Evolutionary conservation across 768 basidiomycete genomes (phyloP).

Genomic region (Calocera cornea): DNA sequence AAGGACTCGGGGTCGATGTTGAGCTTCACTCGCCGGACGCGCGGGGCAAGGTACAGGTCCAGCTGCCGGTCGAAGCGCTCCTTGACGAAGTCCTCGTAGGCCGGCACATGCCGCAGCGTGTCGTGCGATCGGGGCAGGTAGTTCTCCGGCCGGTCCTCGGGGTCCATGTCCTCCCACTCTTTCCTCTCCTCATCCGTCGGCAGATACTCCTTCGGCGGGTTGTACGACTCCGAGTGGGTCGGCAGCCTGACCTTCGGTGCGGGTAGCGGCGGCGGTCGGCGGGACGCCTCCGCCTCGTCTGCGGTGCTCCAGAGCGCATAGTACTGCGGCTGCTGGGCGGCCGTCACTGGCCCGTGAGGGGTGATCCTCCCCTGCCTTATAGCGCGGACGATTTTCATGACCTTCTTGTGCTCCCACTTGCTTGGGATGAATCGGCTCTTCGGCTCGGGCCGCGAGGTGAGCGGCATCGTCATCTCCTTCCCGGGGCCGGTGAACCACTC

Average conservation of each 20-base stretch:
- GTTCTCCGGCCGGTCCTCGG: conserved; percentile 79
- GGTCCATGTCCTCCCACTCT: conserved; percentile 69
- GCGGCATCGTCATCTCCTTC: conserved; percentile 87
- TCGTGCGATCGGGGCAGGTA: conserved; percentile 79
- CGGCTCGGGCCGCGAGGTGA: conserved; percentile 83
- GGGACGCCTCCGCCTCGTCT: conserved; percentile 39
- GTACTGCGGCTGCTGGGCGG: conserved; percentile 48
- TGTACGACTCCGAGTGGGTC: conserved; percentile 92
- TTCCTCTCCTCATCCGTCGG: conserved; percentile 69
- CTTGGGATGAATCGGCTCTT: conserved; percentile 94
- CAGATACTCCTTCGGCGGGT: conserved; percentile 93
- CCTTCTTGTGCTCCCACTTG: conserved; percentile 99
- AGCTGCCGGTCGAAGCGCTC: conserved; percentile 87
- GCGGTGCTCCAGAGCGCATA: conserved; percentile 81
- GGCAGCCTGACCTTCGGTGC: conserved; percentile 86
- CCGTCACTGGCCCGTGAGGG: conserved; percentile 73
- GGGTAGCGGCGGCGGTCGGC: conserved; percentile 73
- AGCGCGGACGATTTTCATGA: conserved; percentile 99
- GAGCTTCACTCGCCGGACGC: conserved; percentile 72
- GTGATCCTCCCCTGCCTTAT: conserved; percentile 91
- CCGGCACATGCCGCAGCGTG: conserved; percentile 79
- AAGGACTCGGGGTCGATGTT: conserved; percentile 85
- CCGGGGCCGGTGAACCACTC: conserved; percentile 98
- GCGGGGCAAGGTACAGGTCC: conserved; percentile 90
- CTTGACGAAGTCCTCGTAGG: conserved; percentile 81